Conservation (phyloP, 768 basidiomycete genomes). For the Tubosaeta brunneosetosa region DNA sequence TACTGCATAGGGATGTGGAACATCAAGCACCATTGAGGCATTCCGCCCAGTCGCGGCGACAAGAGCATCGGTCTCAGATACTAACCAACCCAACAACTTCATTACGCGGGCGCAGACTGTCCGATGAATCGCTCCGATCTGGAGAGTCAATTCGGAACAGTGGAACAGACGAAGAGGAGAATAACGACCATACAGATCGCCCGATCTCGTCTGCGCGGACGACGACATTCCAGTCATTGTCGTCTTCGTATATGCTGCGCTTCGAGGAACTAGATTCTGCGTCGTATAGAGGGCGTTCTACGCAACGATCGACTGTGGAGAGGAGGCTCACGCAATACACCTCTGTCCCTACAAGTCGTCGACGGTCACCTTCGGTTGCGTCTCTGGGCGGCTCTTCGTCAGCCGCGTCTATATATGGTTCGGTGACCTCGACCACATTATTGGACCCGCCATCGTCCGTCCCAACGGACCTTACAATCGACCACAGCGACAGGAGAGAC, state of each 20-base stretch:
- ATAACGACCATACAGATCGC: constrained; percentile 42
- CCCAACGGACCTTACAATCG: constrained; percentile 2
- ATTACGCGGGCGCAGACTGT: constrained; percentile 34
- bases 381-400: constrained; percentile 31
- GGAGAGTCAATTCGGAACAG: constrained; percentile 34
- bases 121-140: constrained; percentile 39
- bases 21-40: too few relatives aligned
- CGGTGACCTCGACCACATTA: too few relatives aligned
- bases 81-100: too few relatives aligned
- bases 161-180: constrained; percentile 20
- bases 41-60: too few relatives aligned
- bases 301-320: constrained; percentile 30
- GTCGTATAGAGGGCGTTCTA: constrained; percentile 20
- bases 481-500: constrained; percentile 22
- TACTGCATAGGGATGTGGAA: too few relatives aligned
- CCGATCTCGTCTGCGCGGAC: constrained; percentile 23
- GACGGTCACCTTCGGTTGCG: constrained; percentile 31
- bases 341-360: constrained; percentile 29
- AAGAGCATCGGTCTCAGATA: too few relatives aligned
- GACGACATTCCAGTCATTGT: constrained; percentile 24
- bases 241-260: constrained; percentile 21
- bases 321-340: constrained; percentile 29
- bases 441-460: too few relatives aligned
- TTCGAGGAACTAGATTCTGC: constrained; percentile 23
- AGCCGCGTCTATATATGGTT: constrained; percentile 6